phyloP scores from a whole-genome alignment of 2,329 filamentous ascomycete genomes.

The Hypoxylon sp. region DNA sequence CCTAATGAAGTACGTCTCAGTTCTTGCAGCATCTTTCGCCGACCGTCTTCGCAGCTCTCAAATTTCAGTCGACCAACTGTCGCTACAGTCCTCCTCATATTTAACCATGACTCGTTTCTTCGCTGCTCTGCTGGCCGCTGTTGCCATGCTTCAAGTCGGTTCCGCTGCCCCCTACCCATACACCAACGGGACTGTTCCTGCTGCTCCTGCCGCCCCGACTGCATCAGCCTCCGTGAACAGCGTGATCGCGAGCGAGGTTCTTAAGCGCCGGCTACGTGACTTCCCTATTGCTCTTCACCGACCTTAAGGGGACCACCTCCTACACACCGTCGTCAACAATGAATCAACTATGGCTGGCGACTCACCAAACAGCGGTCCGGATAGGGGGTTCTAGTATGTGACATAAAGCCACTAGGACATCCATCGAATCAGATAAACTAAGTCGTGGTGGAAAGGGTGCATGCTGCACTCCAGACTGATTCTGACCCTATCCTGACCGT shows the following conservation, averaged over 20 bases:
- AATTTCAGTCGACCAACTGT: slow-evolving; percentile 26
- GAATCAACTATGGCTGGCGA: slow-evolving; percentile 11
- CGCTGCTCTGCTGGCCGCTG: slow-evolving; percentile 50
- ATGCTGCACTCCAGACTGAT: slow-evolving; percentile 5
- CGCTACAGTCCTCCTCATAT: slow-evolving; percentile 24
- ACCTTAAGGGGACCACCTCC: slow-evolving; percentile 39
- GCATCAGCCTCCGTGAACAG: slow-evolving; percentile 33
- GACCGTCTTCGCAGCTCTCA: slow-evolving; percentile 33
- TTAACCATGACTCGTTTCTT: slow-evolving; percentile 52
- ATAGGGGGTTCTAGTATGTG: slow-evolving; percentile 24
- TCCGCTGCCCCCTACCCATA: slow-evolving; percentile 48
- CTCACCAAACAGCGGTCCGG: slow-evolving; percentile 15
- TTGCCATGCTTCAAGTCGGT: slow-evolving; percentile 49
- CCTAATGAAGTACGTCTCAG: slow-evolving; percentile 20
- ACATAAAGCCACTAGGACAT: slow-evolving; percentile 29
- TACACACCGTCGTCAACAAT: slow-evolving; percentile 13
- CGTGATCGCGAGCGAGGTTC: slow-evolving; percentile 32
- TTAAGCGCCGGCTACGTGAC: slow-evolving; percentile 46
- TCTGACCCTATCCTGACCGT: slow-evolving; percentile 9
- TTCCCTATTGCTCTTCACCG: slow-evolving; percentile 49
- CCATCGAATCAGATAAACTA: slow-evolving; percentile 10
- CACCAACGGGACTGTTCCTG: slow-evolving; percentile 41
- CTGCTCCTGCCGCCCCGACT: slow-evolving; percentile 23
- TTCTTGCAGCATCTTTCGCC: slow-evolving; percentile 34
- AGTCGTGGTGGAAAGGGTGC: neutral